Base-by-base conservation (phyloP, 2,329 filamentous ascomycete genomes). In the Neoscytalidium dimidiatum region DNA sequence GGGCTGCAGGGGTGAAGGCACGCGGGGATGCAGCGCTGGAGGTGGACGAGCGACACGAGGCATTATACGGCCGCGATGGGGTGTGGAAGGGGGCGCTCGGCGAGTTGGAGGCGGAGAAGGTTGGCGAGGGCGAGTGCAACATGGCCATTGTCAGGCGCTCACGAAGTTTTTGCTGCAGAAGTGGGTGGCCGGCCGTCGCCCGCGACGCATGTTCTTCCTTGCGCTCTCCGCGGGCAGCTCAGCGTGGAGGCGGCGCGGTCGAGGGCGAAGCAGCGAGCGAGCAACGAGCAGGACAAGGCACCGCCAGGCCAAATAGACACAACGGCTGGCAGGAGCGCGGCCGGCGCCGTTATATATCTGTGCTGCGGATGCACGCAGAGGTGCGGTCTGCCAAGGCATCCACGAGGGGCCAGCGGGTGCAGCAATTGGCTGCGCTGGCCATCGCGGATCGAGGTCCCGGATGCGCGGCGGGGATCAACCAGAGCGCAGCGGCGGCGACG, bases 61-160 rank as follows among this genome's bases (percentile, higher is more conserved):
- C 74, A 75, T 75, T 71, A 65, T 75, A 75, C 48, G 71, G 49
- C 66, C 72, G 72, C 62, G 69, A 71, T 60, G 69, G 73, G 48
- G 71, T 44, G 69, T 75, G 74, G 69, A 77, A 76, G 35, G 74
- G 63, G 11, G 73, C 71, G 62, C 72, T 73, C 64, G 75, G 75
- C 66, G 76, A 77, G 41, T 74, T 66, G 56, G 75, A 72, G 64
- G 76, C 74, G 33, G 76, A 77, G 52, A 78, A 71, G 61, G 74
- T 77, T 44, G 74, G 75, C 51, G 74, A 75, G 61, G 72, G 75
- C 58, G 73, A 74, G 67, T 75, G 74, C 75, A 63, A 51, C 63
- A 65, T 65, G 62, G 62, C 52, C 58, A 51, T 49, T 31, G 58
- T 62, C 43, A 51, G 46, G 58, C 46, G 58, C 29, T 60, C 56